Base-by-base conservation (phyloP, 495 filamentous ascomycete genomes). In the Penicillium egyptiacum region DNA sequence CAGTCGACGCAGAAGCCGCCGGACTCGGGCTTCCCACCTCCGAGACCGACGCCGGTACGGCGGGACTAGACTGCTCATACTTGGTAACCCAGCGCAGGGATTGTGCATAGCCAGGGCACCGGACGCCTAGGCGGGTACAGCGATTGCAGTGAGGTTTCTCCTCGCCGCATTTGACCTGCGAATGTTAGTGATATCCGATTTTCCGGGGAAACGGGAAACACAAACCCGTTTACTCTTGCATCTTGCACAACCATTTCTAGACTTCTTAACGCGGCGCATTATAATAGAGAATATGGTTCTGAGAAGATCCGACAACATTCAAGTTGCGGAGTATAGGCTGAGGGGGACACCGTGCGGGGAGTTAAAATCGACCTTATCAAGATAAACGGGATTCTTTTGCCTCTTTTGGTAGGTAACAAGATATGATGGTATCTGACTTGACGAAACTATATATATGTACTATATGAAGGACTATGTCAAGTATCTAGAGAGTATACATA, bases 131-230 rank as follows among this genome's bases (percentile, higher is more conserved):
- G 33, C 75, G 75, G n/a, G 63, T 73, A 58, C 81, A 84, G 52
- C 80, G 78, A 53, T 58, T 65, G 60, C 81, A 84, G 47, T 72
- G 67, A 33, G 81, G 81, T 39, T 79, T 75, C 28, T 73, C 73
- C 62, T 84, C 81, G 67, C 80, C 81, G 60, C 81, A 84, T 71
- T 84, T 84, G 54, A 84, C 70, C 81, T 83, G 30, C 55, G 22
- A 0, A 3, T 41, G 37, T 53, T 20, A 52, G 47, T 10, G n/a
- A 50, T 8, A 40, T 25, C 5, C 23, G 5, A 30, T 9, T 33
- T 31, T 48, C 14, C 14, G 14, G 16, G 23, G 3, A 1, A 9
- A 25, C 39, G 28, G 22, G 30, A 23, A 12, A 35, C 31, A 70
- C 69, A 47, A 50, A 79, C 79, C 59, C 79, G 69, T 71, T 81